A percentile compares a stretch with the other conserved stretches of the same genome.
Evolutionary conservation across 768 basidiomycete genomes (phyloP).

Genomic region (Pleurotus cornucopiae): DNA sequence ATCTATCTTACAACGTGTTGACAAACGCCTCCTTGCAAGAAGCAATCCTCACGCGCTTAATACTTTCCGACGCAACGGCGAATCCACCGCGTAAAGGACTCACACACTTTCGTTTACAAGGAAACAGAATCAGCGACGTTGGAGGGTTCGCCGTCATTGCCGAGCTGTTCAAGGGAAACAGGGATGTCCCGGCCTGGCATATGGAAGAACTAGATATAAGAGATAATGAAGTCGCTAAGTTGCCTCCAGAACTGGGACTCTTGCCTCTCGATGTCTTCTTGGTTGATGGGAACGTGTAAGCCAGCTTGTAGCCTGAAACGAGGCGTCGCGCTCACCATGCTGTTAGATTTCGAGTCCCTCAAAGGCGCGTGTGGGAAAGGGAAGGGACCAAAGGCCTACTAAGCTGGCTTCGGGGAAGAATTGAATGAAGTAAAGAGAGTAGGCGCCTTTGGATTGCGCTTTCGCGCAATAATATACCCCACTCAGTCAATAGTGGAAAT

Average conservation of each 20-base stretch:
- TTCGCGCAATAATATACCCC: too few species aligned
- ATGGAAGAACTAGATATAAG: slow-evolving; percentile 80
- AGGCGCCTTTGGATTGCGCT: too few species aligned
- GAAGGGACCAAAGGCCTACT: slow-evolving; percentile 81
- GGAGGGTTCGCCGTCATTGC: slow-evolving; percentile 61
- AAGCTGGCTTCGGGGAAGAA: slow-evolving; percentile 73
- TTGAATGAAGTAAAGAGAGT: slow-evolving; percentile 37
- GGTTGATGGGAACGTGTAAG: slow-evolving; percentile 83
- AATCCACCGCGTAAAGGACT: slow-evolving; percentile 41
- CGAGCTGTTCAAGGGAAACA: slow-evolving; percentile 60
- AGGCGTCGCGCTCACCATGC: not conserved
- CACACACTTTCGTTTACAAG: slow-evolving; percentile 60
- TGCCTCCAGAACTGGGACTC: slow-evolving; percentile 68
- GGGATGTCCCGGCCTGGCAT: slow-evolving; percentile 63
- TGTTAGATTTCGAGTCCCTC: slow-evolving; percentile 74
- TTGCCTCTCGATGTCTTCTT: slow-evolving; percentile 76
- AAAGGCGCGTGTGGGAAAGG: slow-evolving; percentile 79
- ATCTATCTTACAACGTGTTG: slow-evolving; percentile 72
- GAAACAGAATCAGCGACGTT: slow-evolving; percentile 61
- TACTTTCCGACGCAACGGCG: slow-evolving; percentile 40
- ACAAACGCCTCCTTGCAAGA: slow-evolving; percentile 48
- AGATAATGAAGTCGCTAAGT: slow-evolving; percentile 73
- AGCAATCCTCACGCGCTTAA: slow-evolving; percentile 43
- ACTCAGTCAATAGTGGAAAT: too few species aligned
- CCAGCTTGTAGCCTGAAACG: slow-evolving; percentile 12